These are phyloP conservation scores for Saccharomyces hybrid DNA, from an alignment of 1,139 yeast species.

Conservation along the genomic window DNA sequence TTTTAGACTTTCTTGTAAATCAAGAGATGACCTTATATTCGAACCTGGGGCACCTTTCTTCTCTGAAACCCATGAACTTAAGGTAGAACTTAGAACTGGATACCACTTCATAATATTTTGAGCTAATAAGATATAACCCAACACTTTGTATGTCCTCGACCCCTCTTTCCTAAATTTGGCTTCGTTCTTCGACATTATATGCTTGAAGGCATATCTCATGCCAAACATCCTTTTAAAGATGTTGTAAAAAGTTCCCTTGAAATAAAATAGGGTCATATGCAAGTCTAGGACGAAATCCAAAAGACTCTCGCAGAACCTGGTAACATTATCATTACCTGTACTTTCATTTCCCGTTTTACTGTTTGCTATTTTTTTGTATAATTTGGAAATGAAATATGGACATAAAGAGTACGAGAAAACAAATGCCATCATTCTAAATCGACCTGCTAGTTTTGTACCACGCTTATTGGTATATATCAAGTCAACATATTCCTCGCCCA, in stretches of 20 bases:
- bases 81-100: constrained; percentile 2
- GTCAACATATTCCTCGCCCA: constrained; percentile 94
- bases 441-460: constrained; percentile 46
- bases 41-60: background rate
- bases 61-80: background rate
- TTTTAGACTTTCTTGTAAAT: background rate
- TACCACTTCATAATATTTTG: constrained; percentile 47
- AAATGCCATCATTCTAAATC: constrained; percentile 43
- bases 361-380: constrained; percentile 12
- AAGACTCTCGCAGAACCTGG: constrained; percentile 35
- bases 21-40: background rate
- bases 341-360: constrained; percentile 14
- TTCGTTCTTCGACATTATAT: constrained; percentile 43
- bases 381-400: constrained; percentile 44
- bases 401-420: constrained; percentile 47
- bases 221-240: constrained; percentile 73
- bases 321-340: constrained; percentile 17
- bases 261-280: constrained; percentile 76
- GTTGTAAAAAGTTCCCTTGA: constrained; percentile 73
- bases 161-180: constrained; percentile 23
- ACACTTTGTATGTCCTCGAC: constrained; percentile 51
- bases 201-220: constrained; percentile 68
- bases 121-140: constrained; percentile 62
- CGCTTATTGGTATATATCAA: constrained; percentile 55
- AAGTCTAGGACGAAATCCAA: constrained; percentile 51